phyloP scores from a whole-genome alignment of 257 asterid genomes.

The Solanum habrochaites region DNA sequence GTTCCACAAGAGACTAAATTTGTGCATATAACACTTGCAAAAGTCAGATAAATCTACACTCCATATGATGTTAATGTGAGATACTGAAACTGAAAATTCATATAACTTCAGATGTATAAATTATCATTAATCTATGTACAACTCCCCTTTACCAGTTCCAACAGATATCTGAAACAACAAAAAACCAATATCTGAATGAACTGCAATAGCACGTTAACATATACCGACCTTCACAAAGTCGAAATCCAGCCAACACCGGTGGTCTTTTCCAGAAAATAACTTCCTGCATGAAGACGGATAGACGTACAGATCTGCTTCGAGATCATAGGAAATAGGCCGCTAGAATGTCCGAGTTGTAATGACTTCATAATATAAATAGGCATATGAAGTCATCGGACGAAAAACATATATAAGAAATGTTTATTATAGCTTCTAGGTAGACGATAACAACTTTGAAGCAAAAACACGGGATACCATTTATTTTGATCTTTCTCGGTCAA shows the following conservation, averaged over 20 bases:
- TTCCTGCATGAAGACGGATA: neutral
- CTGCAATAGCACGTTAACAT: constrained; percentile 7
- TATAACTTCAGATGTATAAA: neutral
- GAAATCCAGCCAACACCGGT: neutral
- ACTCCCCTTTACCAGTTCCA: constrained; percentile 16
- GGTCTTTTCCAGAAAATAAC: neutral
- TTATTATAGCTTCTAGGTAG: neutral
- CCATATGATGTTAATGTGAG: neutral
- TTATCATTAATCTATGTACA: constrained; percentile 11
- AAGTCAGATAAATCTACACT: neutral
- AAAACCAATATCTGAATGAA: constrained; percentile 9
- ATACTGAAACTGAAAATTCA: neutral
- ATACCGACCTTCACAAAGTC: constrained; percentile 9
- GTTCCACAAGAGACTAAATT: neutral
- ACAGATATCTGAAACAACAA: constrained; percentile 10
- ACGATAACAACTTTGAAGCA: neutral
- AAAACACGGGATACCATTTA: neutral
- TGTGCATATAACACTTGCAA: neutral
- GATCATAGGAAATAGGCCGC: neutral
- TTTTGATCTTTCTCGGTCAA: constrained; percentile 7
- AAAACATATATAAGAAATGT: neutral
- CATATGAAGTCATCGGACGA: neutral
- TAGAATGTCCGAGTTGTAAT: neutral
- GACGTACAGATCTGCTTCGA: neutral
- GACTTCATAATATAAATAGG: neutral